Conservation (phyloP, 148 eudicot species). For the Camellia japonica region DNA sequence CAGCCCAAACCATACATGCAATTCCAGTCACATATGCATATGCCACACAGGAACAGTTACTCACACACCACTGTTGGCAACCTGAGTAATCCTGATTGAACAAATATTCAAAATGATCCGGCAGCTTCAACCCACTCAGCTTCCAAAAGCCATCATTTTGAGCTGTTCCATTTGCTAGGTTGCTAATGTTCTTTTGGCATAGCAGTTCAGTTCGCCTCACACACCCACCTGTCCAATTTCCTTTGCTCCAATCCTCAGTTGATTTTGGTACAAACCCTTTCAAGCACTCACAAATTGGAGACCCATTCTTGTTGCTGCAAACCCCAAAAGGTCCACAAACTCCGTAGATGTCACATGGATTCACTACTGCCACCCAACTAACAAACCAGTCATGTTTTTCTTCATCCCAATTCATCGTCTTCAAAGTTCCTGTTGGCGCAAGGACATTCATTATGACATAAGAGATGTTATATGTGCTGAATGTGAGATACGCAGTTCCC, state of each 20-base stretch:
- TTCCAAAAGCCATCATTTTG: slow-evolving; percentile 41
- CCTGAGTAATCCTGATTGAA: slow-evolving; percentile 2
- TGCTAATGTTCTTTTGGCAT: slow-evolving; percentile 25
- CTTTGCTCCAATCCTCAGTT: no score
- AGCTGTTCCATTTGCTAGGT: not conserved
- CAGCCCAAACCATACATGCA: slow-evolving; percentile 45
- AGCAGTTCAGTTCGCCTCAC: slow-evolving; percentile 14
- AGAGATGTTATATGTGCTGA: not conserved
- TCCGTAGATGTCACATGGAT: slow-evolving; percentile 5
- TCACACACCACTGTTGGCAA: slow-evolving; percentile 28
- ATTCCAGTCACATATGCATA: slow-evolving; percentile 32
- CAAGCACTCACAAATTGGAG: not conserved
- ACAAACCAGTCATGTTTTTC: not conserved
- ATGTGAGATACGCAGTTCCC: not conserved
- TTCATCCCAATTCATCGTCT: not conserved
- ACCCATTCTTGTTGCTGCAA: slow-evolving; percentile 9
- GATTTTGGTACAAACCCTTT: no score
- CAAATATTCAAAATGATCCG: slow-evolving; percentile 20
- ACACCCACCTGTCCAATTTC: no score
- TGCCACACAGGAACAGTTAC: slow-evolving; percentile 40
- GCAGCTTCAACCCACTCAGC: slow-evolving; percentile 31
- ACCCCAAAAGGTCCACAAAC: slow-evolving; percentile 19
- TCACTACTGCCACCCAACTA: not conserved
- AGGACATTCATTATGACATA: not conserved
- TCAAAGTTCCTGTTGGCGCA: not conserved